A percentile compares a stretch with the other conserved stretches of the same genome.
Evolutionary conservation across 2,329 filamentous ascomycete species (phyloP).

Genomic region (Colletotrichum nymphaeae): DNA sequence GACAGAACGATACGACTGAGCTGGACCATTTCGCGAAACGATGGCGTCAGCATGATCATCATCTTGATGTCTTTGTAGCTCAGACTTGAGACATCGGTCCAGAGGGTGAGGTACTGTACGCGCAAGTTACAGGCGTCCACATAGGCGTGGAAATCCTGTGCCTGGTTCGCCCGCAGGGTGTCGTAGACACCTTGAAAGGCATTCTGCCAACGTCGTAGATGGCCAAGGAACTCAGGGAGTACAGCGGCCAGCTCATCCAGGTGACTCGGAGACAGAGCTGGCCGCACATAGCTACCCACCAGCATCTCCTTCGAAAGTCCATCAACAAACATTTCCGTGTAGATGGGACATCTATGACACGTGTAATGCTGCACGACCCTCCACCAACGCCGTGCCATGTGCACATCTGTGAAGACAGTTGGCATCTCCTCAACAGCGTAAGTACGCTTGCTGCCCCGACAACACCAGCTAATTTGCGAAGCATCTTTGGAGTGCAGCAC

Average conservation of each 20-base stretch:
- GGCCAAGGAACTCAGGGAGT: constrained; percentile 49
- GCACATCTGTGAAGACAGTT: constrained; percentile 42
- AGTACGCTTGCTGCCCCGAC: constrained; percentile 40
- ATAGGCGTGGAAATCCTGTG: constrained; percentile 41
- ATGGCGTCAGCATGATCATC: constrained; percentile 51
- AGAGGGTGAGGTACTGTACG: constrained; percentile 54
- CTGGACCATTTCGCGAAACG: constrained; percentile 53
- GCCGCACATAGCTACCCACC: constrained; percentile 41
- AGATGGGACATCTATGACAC: constrained; percentile 49
- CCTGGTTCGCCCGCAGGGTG: constrained; percentile 38
- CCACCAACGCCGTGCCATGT: constrained; percentile 52
- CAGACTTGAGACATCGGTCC: constrained; percentile 50
- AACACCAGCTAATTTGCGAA: constrained; percentile 26
- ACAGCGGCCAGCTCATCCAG: constrained; percentile 44
- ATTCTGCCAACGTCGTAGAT: constrained; percentile 52
- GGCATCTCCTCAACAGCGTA: constrained; percentile 50
- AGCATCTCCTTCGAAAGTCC: constrained; percentile 44
- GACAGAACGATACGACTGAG: constrained; percentile 50
- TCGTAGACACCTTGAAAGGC: constrained; percentile 52
- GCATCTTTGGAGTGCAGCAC: constrained; percentile 9
- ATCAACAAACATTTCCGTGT: constrained; percentile 39
- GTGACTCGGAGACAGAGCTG: constrained; percentile 45
- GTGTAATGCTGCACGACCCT: constrained; percentile 50
- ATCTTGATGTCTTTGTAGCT: constrained; percentile 49
- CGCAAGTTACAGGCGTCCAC: constrained; percentile 53